Conservation (phyloP, 768 basidiomycete species). For the Tubosaeta sp. region DNA sequence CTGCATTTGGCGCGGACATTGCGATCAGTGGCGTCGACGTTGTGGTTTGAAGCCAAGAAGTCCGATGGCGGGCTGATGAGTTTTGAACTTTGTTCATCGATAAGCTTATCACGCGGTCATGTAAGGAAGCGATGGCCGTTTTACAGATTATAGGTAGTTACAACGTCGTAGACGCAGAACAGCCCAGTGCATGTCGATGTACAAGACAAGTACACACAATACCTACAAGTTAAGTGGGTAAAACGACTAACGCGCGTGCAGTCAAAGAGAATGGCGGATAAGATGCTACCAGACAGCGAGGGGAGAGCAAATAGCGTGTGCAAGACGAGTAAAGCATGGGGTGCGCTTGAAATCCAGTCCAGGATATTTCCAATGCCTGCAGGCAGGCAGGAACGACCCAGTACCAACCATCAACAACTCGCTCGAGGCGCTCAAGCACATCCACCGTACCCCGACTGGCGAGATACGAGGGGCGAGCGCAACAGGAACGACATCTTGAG, state of each 20-base stretch:
- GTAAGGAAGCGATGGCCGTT: conserved; percentile 19
- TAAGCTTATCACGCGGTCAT: conserved; percentile 5
- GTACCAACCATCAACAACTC: conserved; percentile 7
- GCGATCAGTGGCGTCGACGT: conserved; percentile 7
- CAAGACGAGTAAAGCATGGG: conserved; percentile 9
- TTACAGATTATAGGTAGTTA: conserved; percentile 24
- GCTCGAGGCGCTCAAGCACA: conserved; percentile 24
- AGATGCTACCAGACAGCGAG: conserved; percentile 18
- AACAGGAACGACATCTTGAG: conserved; percentile 8
- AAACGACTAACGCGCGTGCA: conserved; percentile 25
- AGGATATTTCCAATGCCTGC: conserved; percentile 22
- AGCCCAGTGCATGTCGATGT: conserved; percentile 26
- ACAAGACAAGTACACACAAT: conserved; percentile 28
- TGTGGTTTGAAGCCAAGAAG: conserved; percentile 7
- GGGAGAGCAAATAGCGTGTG: conserved; percentile 15
- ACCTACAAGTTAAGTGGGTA: conserved; percentile 28
- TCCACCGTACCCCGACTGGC: conserved; percentile 35
- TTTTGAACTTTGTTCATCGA: not conserved
- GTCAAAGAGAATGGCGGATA: conserved; percentile 22
- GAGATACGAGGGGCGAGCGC: conserved; percentile 29
- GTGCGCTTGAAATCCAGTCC: conserved; percentile 18
- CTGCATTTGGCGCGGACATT: conserved; percentile 15
- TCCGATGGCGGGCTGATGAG: not conserved
- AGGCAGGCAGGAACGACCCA: conserved; percentile 21
- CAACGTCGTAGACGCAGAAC: conserved; percentile 31